Base-by-base conservation (phyloP, 805 yeast species). In the Scheffersomyces coipomensis region DNA sequence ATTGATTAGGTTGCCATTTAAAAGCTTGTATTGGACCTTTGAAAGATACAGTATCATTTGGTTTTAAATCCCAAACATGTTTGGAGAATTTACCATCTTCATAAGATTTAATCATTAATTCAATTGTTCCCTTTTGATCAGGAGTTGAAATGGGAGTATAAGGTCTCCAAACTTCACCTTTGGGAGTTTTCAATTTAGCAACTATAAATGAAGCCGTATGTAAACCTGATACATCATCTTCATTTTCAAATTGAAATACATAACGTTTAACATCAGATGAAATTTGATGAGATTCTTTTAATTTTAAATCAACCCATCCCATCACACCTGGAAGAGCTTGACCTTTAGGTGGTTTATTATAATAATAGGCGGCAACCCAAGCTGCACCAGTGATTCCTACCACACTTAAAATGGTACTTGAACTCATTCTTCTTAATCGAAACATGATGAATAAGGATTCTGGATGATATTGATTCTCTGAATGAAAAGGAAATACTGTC, bases 21-120 rank as follows among this genome's bases (percentile, higher is more conserved):
- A 85, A 88, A 55, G 79, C 78, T 8, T 97, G 97, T 66, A 85
- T 85, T 51, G 97, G 97, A 17, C 97, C 96, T 55, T 84, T 76
- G 40, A 88, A 84, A 36, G 76, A 78, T 50, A 88, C 81, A 26
- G 73, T 56, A 51, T 89, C 93, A 48, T 96, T 96, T 41, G 88
- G 69, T 49, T 81, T 73, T 56, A 88, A 73, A 50, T 76, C 72
- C 34, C 83, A 83, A 38, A 90, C 76, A 58, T 76, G 68, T 53
- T 78, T 79, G 34, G 97, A 84, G 48, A 90, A 79, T 63, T 83
- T 85, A 51, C 96, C 97, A 47, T 77, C 70, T 41, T 85, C 88
- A 62, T 89, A 89, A 10, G 88, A 77, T 67, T 89, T 89, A 56
- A 88, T 82, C 60, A 90, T 71, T 45, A 90, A 65, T 56, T 89